A percentile compares a stretch with the other conserved stretches of the same genome.
phyloP scores from a whole-genome alignment of 2,329 filamentous ascomycete species.

The Neopestalotiopsis sp. region DNA sequence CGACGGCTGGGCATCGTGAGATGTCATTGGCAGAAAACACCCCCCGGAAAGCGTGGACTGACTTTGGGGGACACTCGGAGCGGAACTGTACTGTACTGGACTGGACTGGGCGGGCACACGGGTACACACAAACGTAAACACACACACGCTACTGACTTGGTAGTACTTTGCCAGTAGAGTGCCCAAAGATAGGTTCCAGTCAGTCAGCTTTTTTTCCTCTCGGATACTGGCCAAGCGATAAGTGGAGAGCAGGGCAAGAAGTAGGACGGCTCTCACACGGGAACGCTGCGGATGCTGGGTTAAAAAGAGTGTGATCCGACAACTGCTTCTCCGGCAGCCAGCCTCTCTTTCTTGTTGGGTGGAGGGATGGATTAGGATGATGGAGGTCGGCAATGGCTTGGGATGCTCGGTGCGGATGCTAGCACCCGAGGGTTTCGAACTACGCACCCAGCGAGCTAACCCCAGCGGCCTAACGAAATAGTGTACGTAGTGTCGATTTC shows the following conservation, averaged over 20 bases:
- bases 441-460: background rate
- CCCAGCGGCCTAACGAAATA: background rate
- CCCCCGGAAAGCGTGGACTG: background rate
- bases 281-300: slow-evolving; percentile 15
- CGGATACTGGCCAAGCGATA: slow-evolving; percentile 15
- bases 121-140: background rate
- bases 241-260: slow-evolving; percentile 13
- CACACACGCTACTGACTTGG: background rate
- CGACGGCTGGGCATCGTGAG: slow-evolving; percentile 29
- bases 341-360: background rate
- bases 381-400: background rate
- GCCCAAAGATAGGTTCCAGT: background rate
- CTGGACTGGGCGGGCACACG: background rate
- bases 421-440: slow-evolving; percentile 11
- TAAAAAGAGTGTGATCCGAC: slow-evolving; percentile 5
- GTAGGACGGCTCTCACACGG: background rate
- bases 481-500: background rate
- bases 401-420: slow-evolving; percentile 5
- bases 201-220: background rate
- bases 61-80: background rate
- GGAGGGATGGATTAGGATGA: background rate
- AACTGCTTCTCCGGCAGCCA: background rate
- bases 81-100: background rate
- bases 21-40: slow-evolving; percentile 7
- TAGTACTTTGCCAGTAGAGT: background rate